phyloP scores from a whole-genome alignment of 345 rosid genomes.

The Citrus mangshanensis region DNA sequence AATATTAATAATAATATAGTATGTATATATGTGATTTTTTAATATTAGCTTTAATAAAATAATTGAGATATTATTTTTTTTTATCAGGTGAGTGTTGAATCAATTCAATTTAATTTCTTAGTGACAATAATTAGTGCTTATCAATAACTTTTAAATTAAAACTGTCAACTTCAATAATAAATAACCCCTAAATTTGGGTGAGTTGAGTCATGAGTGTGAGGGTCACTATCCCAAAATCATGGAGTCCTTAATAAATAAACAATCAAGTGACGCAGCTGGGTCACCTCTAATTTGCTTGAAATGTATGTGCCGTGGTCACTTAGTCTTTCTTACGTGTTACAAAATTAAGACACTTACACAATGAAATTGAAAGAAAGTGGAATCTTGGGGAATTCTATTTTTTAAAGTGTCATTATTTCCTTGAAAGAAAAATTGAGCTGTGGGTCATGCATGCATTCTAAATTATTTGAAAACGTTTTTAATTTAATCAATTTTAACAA shows the following conservation, averaged over 20 bases:
- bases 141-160: too few relatives aligned
- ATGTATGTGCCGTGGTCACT: neutral
- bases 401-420: neutral
- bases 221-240: neutral
- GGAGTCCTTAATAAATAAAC: too few relatives aligned
- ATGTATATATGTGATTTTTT: too few relatives aligned
- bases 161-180: too few relatives aligned
- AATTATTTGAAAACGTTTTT: neutral
- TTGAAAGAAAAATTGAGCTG: neutral
- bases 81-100: accelerated
- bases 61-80: too few relatives aligned
- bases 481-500: too few relatives aligned
- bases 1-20: too few relatives aligned
- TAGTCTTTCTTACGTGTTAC: neutral
- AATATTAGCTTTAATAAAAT: too few relatives aligned
- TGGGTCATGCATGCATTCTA: neutral
- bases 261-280: neutral
- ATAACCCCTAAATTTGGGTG: too few relatives aligned
- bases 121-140: accelerated
- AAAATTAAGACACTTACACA: neutral
- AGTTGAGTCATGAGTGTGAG: neutral
- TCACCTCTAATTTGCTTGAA: neutral
- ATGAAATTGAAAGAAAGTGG: neutral
- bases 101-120: too few relatives aligned
- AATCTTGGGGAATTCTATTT: neutral